Evolutionary conservation across 129 eudicot genomes (phyloP), one percentile per base, ranked within the genome.

Genomic region (Lactuca sativa): DNA sequence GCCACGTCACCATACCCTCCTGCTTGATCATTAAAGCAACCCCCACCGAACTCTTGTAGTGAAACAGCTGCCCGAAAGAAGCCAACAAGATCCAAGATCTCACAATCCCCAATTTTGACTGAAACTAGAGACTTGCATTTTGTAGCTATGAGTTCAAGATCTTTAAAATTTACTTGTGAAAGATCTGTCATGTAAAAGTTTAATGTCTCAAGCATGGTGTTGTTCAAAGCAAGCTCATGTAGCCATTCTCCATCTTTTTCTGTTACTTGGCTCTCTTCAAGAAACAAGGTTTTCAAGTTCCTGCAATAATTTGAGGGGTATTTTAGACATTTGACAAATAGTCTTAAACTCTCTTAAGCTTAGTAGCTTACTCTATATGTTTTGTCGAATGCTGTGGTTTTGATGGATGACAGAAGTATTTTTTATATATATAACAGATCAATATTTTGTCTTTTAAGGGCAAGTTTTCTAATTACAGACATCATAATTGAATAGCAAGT

Each of bases 141-240:
- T 78, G 67, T 83, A 56, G 96, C 97, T 62, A 91, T 85, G 78
- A 77, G 72, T 80, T 85, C 86, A 64, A 91, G 92, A 76, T 91
- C 97, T 43, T 68, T 16, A 57, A 66, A 71, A 53, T 74, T 82
- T 30, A 84, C 69, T 74, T 77, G 14, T 6, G 68, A 60, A 53
- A 86, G 91, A 18, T 85, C 85, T 1, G 97, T 83, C 93, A 88
- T 79, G 80, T 91, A 91, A 74, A 86, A 88, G 77, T 91, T 91
- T 52, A 91, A 71, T 7, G 60, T 78, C 55, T 88, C 93, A 41
- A 91, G 93, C 41, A 77, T 83, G 8, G 81, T 88, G 75, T 88
- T 88, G 83, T 83, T 85, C 70, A 68, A 10, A 48, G 96, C 97
- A 18, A 88, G 85, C 76, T 88, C 86, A 36, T 86, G 93, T 12